Evolutionary conservation across 768 basidiomycete species (phyloP).

Genomic region (Sporobolomyces roseus): DNA sequence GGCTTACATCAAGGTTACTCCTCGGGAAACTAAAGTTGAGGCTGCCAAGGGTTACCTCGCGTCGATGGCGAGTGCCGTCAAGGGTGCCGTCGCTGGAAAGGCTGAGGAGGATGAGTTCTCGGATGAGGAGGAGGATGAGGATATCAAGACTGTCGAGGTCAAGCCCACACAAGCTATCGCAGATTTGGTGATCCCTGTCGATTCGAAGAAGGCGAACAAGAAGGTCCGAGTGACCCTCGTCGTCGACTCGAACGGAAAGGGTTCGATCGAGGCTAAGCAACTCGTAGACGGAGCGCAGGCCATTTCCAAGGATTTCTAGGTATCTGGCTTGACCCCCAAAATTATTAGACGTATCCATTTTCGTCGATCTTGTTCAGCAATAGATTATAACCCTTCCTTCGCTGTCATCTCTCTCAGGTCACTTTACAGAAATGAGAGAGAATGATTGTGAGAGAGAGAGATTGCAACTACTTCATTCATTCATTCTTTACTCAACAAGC

Average conservation of each 20-base stretch:
- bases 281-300: slow-evolving; percentile 27
- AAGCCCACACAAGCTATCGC: slow-evolving; percentile 41
- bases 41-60: slow-evolving; percentile 25
- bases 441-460: not conserved
- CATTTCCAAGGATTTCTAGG: slow-evolving; percentile 24
- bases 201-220: slow-evolving; percentile 23
- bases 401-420: not conserved
- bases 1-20: slow-evolving; percentile 30
- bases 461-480: not conserved
- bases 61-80: slow-evolving; percentile 16
- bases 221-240: slow-evolving; percentile 41
- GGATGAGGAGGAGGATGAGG: slow-evolving; percentile 47
- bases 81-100: slow-evolving; percentile 27
- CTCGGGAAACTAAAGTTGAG: slow-evolving; percentile 34
- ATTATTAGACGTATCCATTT: not conserved
- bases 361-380: not conserved
- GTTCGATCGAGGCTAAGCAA: slow-evolving; percentile 40
- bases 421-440: not conserved
- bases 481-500: too few species aligned
- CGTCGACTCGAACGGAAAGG: slow-evolving; percentile 42
- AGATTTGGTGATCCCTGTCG: slow-evolving; percentile 42
- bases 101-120: slow-evolving; percentile 39
- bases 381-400: not conserved
- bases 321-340: not conserved
- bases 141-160: slow-evolving; percentile 42